These are phyloP conservation scores for Inga laurina DNA, from an alignment of 306 rosid genomes.

Conservation along the genomic window DNA sequence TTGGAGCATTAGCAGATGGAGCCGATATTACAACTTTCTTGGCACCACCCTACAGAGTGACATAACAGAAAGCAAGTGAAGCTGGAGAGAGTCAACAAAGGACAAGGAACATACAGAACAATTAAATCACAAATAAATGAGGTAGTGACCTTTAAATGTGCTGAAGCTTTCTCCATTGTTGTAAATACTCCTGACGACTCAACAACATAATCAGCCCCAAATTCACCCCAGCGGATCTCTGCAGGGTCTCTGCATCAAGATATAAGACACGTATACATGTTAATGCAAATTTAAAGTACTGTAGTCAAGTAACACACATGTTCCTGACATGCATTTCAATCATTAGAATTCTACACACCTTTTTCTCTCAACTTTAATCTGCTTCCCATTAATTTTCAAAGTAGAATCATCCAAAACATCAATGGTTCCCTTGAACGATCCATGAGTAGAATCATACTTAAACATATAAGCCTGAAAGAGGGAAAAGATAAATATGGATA, in stretches of 20 bases:
- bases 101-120: background rate
- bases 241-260: conserved; percentile 76
- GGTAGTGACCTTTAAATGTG: conserved; percentile 69
- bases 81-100: background rate
- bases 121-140: conserved; percentile 22
- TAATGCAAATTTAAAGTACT: background rate
- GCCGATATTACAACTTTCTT: conserved; percentile 94
- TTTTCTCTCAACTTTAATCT: conserved; percentile 66
- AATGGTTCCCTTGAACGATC: conserved; percentile 74
- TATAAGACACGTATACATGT: conserved; percentile 8
- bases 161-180: conserved; percentile 76
- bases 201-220: conserved; percentile 83
- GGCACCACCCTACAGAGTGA: conserved; percentile 79
- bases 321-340: conserved; percentile 16
- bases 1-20: conserved; percentile 99
- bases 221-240: conserved; percentile 92
- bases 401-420: conserved; percentile 66
- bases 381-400: conserved; percentile 88
- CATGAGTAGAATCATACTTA: conserved; percentile 94
- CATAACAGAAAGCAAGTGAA: conserved; percentile 33
- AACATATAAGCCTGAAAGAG: conserved; percentile 91
- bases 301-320: conserved; percentile 8
- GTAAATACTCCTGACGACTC: conserved; percentile 97
- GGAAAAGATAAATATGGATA: background rate
- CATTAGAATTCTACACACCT: conserved; percentile 52